Conservation (phyloP, 495 filamentous ascomycete species). For the Xylaria palmicola region DNA sequence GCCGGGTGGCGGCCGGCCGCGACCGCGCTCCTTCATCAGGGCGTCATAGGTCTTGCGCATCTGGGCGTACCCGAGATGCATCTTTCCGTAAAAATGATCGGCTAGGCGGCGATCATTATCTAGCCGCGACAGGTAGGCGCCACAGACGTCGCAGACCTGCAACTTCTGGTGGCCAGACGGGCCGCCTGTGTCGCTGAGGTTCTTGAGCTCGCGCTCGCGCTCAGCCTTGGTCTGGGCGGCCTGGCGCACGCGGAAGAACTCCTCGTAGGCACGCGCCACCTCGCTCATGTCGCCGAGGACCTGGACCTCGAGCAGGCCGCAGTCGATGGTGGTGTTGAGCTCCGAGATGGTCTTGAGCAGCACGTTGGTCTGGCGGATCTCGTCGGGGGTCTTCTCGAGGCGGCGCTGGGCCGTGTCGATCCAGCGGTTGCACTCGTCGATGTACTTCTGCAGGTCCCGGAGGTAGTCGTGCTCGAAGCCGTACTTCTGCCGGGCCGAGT, state of each 20-base stretch:
- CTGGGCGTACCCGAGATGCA: constrained; percentile 97
- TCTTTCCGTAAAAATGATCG: constrained; percentile 98
- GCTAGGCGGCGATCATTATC: constrained; percentile 93
- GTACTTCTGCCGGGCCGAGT: constrained; percentile 70
- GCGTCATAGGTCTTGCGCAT: constrained; percentile 89
- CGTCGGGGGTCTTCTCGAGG: constrained; percentile 96
- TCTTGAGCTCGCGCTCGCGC: constrained; percentile 85
- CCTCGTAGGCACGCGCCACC: constrained; percentile 77
- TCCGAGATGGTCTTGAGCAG: constrained; percentile 88
- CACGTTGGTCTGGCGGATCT: constrained; percentile 94
- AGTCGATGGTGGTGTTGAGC: constrained; percentile 73
- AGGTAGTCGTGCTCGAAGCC: constrained; percentile 96
- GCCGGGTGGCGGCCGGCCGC: constrained; percentile 57
- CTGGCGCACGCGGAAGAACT: constrained; percentile 79
- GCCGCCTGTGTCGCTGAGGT: constrained; percentile 85
- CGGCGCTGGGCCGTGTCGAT: constrained; percentile 88
- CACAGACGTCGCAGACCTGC: constrained; percentile 98
- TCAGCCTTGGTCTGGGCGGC: constrained; percentile 80
- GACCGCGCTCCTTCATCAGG: constrained; percentile 82
- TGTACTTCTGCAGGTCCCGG: constrained; percentile 90
- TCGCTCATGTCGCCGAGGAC: constrained; percentile 79
- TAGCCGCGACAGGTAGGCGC: constrained; percentile 81
- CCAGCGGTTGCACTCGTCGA: constrained; percentile 92
- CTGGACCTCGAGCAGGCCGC: constrained; percentile 79
- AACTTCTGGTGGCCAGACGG: constrained; percentile 95